Base-by-base conservation (phyloP, 805 yeast species). In the Candida nanaspora region DNA sequence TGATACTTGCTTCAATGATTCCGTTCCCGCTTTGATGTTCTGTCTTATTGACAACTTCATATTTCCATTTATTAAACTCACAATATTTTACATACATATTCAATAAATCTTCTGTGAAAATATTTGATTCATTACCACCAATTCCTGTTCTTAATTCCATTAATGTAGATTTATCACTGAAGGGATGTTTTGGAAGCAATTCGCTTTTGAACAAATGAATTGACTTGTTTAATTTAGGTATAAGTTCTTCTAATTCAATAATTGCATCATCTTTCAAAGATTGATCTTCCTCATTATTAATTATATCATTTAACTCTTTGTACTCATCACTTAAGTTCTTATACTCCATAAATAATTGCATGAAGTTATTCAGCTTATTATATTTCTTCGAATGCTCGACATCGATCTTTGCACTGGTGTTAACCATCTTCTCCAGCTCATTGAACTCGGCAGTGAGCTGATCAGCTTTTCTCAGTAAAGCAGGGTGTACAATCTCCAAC, bases 141-240 rank as follows among this genome's bases (percentile, higher is more conserved):
- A 91, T 87, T 7, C 98, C 98, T 0, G 98, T 97, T 42, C 97
- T 70, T 13, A 93, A 62, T 58, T 93, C 98, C 16, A 93, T 48
- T 2, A 93, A 66, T 36, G 95, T 82, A 0, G 93, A 78, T 46
- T 76, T 78, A 35, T 85, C 93, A 3, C 81, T 74, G 57, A 83
- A 85, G 35, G 78, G 80, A 48, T 83, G 81, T 3, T 85, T 77
- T 2, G 97, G 96, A 19, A 91, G 61, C 5, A 93, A 65, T 33
- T 72, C 69, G 6, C 70, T 53, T 44, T 81, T 77, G n/a, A 86
- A 62, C 26, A 63, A 60, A 2, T 61, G 55, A 0, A 78, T 65
- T 1, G 73, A 54, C 9, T 57, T 48, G 3, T 59, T 56, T 9
- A 86, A 57, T 11, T 59, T 55, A 0, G 83, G 83, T 6, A 66